Evolutionary conservation across 441 rosid genomes (phyloP).

Genomic region (Populus tomentosa): DNA sequence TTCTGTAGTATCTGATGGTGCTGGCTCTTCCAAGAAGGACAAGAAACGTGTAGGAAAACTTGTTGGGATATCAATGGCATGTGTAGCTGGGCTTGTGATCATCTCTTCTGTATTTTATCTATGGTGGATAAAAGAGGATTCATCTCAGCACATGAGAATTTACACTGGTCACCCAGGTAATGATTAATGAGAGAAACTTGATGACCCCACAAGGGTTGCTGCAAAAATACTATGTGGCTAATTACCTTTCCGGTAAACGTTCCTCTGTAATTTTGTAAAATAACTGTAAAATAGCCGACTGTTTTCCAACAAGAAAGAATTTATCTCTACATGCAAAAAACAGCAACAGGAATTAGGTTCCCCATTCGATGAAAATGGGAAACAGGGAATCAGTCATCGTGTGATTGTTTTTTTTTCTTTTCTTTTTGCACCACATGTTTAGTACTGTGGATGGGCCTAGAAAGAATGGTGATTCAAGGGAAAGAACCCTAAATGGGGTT

Average conservation of each 20-base stretch:
- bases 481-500: not conserved
- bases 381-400: not conserved
- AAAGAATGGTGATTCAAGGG: not conserved
- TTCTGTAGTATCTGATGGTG: constrained; percentile 15
- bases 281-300: no score
- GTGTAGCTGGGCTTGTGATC: constrained; percentile 28
- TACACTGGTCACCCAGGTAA: constrained; percentile 18
- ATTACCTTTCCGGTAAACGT: not conserved
- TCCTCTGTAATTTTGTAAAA: not conserved
- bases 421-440: not conserved
- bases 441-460: not conserved
- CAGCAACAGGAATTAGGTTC: not conserved
- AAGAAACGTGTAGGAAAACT: constrained; percentile 27
- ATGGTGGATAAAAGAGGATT: constrained; percentile 30
- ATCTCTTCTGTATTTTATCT: constrained; percentile 22
- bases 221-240: not conserved
- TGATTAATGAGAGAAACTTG: not conserved
- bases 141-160: constrained; percentile 20
- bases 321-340: not conserved
- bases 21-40: constrained; percentile 12
- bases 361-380: not conserved
- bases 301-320: not conserved
- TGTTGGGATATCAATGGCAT: constrained; percentile 38
- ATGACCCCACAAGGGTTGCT: not conserved
- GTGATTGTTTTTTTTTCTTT: no score